These are phyloP conservation scores for Solanum piurae DNA, from an alignment of 257 asterid genomes.

Conservation along the genomic window DNA sequence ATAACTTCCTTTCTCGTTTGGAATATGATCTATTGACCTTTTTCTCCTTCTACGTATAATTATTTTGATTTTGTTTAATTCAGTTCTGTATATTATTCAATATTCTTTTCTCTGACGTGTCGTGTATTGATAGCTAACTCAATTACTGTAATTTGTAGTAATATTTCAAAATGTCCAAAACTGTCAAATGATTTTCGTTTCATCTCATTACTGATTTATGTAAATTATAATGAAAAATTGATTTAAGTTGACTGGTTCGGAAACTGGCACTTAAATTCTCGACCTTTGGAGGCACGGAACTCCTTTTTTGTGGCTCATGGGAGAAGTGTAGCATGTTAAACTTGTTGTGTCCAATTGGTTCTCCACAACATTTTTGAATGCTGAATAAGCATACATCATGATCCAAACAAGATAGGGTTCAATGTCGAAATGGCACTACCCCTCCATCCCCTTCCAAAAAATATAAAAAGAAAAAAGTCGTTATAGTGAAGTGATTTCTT, in stretches of 20 bases:
- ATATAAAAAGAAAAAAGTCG: no score
- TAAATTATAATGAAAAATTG: neutral
- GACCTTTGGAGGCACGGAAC: neutral
- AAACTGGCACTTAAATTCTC: neutral
- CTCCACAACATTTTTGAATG: neutral
- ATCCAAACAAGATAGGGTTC: neutral
- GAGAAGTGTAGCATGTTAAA: neutral
- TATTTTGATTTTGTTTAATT: neutral
- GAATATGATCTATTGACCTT: neutral
- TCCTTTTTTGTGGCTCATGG: neutral
- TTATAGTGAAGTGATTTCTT: no score
- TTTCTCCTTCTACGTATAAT: neutral
- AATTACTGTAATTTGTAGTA: neutral
- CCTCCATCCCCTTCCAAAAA: no score
- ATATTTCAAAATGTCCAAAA: neutral
- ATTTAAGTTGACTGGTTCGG: neutral
- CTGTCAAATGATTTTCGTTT: neutral
- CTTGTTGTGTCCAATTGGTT: neutral
- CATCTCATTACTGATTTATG: neutral
- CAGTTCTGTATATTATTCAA: neutral
- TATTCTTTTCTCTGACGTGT: neutral
- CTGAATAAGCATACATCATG: neutral
- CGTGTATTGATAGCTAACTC: neutral
- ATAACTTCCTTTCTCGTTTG: neutral
- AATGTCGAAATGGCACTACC: no score